A percentile compares a stretch with the other conserved stretches of the same genome.
Conservation (phyloP, 805 yeast genomes). For the Hanseniaspora singularis region DNA sequence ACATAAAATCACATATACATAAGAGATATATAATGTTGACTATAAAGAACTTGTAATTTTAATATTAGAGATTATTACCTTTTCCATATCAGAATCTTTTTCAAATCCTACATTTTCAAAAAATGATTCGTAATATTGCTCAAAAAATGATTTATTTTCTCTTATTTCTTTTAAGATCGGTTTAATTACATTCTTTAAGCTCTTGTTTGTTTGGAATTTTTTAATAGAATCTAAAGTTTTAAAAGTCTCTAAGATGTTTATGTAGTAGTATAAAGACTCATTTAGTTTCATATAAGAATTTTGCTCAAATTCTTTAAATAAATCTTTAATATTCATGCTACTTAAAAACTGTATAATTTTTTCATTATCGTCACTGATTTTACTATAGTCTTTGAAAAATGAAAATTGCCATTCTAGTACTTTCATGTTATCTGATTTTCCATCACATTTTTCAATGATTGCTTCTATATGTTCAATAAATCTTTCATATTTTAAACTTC, state of each 20-base stretch:
- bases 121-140: neutral
- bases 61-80: too few relatives aligned
- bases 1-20: too few relatives aligned
- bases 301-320: neutral
- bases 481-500: conserved; percentile 7
- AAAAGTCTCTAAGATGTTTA: conserved; percentile 1
- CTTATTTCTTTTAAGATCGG: neutral
- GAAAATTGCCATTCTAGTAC: conserved; percentile 1
- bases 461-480: neutral
- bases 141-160: neutral
- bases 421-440: too few relatives aligned
- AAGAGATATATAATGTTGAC: neutral
- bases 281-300: neutral
- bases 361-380: conserved; percentile 4
- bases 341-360: conserved; percentile 3
- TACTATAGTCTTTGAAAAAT: neutral
- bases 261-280: neutral
- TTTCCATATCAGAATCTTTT: too few relatives aligned
- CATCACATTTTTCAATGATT: too few relatives aligned
- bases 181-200: conserved; percentile 2
- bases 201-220: conserved; percentile 8
- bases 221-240: conserved; percentile 12
- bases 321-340: neutral
- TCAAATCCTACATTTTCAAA: neutral
- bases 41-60: too few relatives aligned